A percentile compares a stretch with the other conserved stretches of the same genome.
phyloP scores from a whole-genome alignment of 805 yeast genomes.

The Metschnikowia baotianmanensis region DNA sequence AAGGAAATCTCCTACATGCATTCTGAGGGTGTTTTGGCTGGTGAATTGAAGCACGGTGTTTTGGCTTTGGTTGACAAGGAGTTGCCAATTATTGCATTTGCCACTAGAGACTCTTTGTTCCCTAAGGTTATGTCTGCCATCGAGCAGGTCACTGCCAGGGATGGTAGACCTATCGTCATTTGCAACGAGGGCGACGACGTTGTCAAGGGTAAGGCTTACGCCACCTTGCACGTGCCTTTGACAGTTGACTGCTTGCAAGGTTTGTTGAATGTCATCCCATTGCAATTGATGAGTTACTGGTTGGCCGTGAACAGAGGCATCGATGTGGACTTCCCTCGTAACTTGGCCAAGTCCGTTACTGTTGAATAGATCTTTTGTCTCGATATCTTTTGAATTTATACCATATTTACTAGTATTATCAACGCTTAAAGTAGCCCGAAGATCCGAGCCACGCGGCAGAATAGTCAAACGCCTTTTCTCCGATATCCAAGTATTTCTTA shows the following conservation, averaged over 20 bases:
- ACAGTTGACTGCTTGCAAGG: slow-evolving; percentile 99
- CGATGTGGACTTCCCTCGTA: slow-evolving; percentile 98
- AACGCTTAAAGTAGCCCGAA: slow-evolving; percentile 71
- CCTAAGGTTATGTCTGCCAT: slow-evolving; percentile 95
- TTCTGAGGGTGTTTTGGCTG: slow-evolving; percentile 98
- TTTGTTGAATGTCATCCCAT: slow-evolving; percentile 85
- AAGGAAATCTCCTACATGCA: slow-evolving; percentile 99
- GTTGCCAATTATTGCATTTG: slow-evolving; percentile 92
- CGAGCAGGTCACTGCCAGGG: slow-evolving; percentile 95
- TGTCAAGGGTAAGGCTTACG: slow-evolving; percentile 55
- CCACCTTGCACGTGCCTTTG: slow-evolving; percentile 84
- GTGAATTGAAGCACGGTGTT: slow-evolving; percentile 98
- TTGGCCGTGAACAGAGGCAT: slow-evolving; percentile 91
- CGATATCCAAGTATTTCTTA: slow-evolving; percentile 69
- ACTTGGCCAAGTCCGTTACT: slow-evolving; percentile 96
- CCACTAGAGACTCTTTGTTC: slow-evolving; percentile 93
- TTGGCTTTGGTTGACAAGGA: slow-evolving; percentile 93
- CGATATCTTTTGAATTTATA: slow-evolving; percentile 7
- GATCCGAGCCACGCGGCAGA: slow-evolving; percentile 66
- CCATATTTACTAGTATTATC: slow-evolving; percentile 24
- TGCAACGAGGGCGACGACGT: slow-evolving; percentile 79
- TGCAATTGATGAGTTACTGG: slow-evolving; percentile 96
- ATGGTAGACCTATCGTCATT: slow-evolving; percentile 93
- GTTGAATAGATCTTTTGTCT: slow-evolving; percentile 60
- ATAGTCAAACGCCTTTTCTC: slow-evolving; percentile 81